Evolutionary conservation across 139 green algal genomes (phyloP).

Genomic region (Tetradesmus lagerheimii): DNA sequence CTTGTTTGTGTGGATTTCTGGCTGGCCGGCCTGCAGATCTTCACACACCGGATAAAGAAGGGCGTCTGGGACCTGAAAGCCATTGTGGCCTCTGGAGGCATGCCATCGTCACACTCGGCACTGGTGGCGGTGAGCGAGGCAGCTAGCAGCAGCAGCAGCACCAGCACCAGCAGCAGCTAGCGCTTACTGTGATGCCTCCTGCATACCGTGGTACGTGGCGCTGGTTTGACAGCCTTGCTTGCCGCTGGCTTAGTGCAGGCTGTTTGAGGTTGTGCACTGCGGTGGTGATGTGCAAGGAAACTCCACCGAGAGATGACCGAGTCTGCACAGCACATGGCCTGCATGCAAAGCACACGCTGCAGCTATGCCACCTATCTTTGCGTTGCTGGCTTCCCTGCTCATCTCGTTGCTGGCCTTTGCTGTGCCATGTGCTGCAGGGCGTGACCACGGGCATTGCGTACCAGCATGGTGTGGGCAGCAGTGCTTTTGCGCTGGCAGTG

Average conservation of each 20-base stretch:
- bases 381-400: no score
- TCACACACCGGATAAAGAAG: slow-evolving; percentile 88
- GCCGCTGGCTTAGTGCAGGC: background rate
- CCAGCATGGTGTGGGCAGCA: slow-evolving; percentile 84
- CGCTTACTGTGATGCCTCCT: no score
- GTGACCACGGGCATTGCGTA: slow-evolving; percentile 93
- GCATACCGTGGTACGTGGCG: no score
- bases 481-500: slow-evolving; percentile 90
- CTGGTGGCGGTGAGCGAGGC: slow-evolving; percentile 79
- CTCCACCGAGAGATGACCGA: background rate
- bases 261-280: no score
- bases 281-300: background rate
- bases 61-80: slow-evolving; percentile 85
- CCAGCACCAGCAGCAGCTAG: slow-evolving; percentile 1
- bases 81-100: slow-evolving; percentile 93
- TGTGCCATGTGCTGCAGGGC: slow-evolving; percentile 61
- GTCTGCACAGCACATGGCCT: no score
- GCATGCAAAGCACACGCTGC: no score
- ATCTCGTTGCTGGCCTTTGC: background rate
- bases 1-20: no score
- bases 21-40: slow-evolving; percentile 77
- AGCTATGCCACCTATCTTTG: no score
- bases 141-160: background rate
- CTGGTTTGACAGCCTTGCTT: no score
- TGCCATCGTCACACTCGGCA: slow-evolving; percentile 97